Evolutionary conservation across 768 basidiomycete species (phyloP).

Genomic region (Galerina marginata): DNA sequence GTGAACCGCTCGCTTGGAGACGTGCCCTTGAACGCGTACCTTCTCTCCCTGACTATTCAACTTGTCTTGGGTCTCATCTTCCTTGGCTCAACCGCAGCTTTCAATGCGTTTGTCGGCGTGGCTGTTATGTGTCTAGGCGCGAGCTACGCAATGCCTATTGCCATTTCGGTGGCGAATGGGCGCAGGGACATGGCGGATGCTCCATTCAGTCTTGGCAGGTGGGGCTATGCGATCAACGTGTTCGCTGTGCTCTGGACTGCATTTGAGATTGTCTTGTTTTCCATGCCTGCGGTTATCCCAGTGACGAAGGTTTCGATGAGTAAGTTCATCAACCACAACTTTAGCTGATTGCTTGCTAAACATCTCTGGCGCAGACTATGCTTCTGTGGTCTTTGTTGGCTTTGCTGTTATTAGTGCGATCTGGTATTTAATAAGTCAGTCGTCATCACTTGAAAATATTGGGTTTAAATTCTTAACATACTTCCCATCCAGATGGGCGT

Average conservation of each 20-base stretch:
- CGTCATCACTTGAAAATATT: background rate
- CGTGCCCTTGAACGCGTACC: slow-evolving; percentile 64
- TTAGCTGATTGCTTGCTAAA: background rate
- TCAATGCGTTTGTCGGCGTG: slow-evolving; percentile 72
- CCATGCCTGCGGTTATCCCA: slow-evolving; percentile 69
- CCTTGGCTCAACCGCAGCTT: slow-evolving; percentile 65
- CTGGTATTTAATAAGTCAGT: slow-evolving; percentile 67
- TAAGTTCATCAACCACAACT: slow-evolving; percentile 25
- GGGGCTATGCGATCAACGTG: slow-evolving; percentile 52
- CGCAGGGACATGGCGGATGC: slow-evolving; percentile 53
- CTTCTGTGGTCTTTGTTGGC: slow-evolving; percentile 69
- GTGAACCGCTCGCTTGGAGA: slow-evolving; percentile 46
- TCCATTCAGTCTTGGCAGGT: slow-evolving; percentile 52
- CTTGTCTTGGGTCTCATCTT: slow-evolving; percentile 66
- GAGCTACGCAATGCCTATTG: slow-evolving; percentile 68
- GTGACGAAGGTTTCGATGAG: slow-evolving; percentile 56
- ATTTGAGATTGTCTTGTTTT: slow-evolving; percentile 69
- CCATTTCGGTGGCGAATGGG: slow-evolving; percentile 51
- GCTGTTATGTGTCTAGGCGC: slow-evolving; percentile 69
- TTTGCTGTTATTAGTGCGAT: slow-evolving; percentile 60
- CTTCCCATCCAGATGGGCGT: slow-evolving; percentile 40
- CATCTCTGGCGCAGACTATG: slow-evolving; percentile 54
- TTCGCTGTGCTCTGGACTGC: slow-evolving; percentile 62
- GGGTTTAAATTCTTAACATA: background rate
- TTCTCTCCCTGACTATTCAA: slow-evolving; percentile 63